Conservation (phyloP, 371 early-diverging fungal genomes). For the Haplosporangium sp. region DNA sequence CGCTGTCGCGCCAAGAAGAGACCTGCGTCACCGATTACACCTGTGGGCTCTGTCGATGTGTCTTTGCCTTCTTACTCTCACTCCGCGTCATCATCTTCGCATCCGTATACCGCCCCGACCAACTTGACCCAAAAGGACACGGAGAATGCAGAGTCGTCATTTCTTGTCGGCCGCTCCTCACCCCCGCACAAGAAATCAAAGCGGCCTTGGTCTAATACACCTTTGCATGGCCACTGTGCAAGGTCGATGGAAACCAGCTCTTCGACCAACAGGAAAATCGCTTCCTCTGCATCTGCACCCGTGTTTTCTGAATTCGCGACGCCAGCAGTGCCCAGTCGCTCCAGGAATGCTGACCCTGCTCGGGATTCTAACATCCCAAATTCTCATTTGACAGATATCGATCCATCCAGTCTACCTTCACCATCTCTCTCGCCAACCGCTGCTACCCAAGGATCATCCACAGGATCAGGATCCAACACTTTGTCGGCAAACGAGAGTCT, state of each 20-base stretch:
- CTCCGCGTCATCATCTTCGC: conserved; percentile 2
- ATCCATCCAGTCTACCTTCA: conserved; percentile 58
- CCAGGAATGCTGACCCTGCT: conserved; percentile 27
- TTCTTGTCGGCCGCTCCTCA: conserved; percentile 32
- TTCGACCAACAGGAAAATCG: conserved; percentile 19
- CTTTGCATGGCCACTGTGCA: conserved; percentile 8
- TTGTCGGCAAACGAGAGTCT: conserved; percentile 15
- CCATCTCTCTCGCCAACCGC: conserved; percentile 59
- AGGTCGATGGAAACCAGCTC: not conserved
- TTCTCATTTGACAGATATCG: conserved; percentile 44
- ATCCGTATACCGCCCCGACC: conserved; percentile 1
- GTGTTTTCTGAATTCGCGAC: conserved; percentile 46
- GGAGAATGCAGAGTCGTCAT: conserved; percentile 16
- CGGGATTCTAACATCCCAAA: conserved; percentile 28
- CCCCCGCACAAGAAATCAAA: conserved; percentile 55
- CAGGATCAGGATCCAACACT: conserved; percentile 12
- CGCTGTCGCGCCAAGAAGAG: conserved; percentile 55
- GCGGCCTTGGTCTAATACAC: conserved; percentile 38
- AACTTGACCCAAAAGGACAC: not conserved
- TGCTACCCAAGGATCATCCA: conserved; percentile 26
- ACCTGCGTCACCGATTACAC: conserved; percentile 56
- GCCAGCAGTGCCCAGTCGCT: conserved; percentile 29
- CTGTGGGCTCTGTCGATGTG: conserved; percentile 44
- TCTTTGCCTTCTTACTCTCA: conserved; percentile 17
- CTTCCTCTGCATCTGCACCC: conserved; percentile 42